Evolutionary conservation across 139 green algal species (phyloP).

Genomic region (Chlamydomonas incerta): DNA sequence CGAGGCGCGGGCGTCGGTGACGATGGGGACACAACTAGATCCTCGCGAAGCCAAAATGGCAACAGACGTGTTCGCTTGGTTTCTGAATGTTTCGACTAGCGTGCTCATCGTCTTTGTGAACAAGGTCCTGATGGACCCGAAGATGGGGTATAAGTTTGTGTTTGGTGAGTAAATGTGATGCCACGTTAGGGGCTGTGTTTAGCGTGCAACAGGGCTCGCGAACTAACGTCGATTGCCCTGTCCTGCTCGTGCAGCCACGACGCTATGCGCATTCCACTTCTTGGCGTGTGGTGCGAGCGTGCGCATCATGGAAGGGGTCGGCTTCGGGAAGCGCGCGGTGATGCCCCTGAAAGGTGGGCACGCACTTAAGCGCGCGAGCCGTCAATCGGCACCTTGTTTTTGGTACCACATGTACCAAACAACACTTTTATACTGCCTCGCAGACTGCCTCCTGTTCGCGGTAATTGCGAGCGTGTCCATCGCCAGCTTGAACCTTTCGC

Average conservation of each 20-base stretch:
- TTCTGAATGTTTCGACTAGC: conserved; percentile 34
- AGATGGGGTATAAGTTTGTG: conserved; percentile 68
- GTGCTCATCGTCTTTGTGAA: conserved; percentile 79
- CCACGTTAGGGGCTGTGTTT: not conserved
- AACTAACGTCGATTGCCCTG: too few species aligned
- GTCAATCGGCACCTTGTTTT: too few species aligned
- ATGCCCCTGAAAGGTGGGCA: conserved; percentile 46
- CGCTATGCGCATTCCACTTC: conserved; percentile 73
- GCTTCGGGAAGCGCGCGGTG: conserved; percentile 40
- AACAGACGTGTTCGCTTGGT: conserved; percentile 32
- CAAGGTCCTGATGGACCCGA: conserved; percentile 72
- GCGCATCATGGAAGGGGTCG: conserved; percentile 46
- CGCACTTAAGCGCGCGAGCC: too few species aligned
- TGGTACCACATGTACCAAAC: too few species aligned
- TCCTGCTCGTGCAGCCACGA: conserved; percentile 59
- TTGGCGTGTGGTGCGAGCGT: conserved; percentile 52
- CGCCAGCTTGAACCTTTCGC: conserved; percentile 67
- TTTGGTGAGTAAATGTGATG: conserved; percentile 57
- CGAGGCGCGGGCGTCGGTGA: too few species aligned
- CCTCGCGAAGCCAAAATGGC: conserved; percentile 23
- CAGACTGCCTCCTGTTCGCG: conserved; percentile 70
- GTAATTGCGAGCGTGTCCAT: conserved; percentile 69
- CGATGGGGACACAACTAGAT: not conserved
- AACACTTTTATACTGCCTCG: not conserved
- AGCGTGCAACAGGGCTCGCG: not conserved